Percentiles rank a stretch among this genome's conserved stretches.
phyloP scores from a whole-genome alignment of 1,139 yeast genomes.

The Kurtzmaniella quercitrusa region DNA sequence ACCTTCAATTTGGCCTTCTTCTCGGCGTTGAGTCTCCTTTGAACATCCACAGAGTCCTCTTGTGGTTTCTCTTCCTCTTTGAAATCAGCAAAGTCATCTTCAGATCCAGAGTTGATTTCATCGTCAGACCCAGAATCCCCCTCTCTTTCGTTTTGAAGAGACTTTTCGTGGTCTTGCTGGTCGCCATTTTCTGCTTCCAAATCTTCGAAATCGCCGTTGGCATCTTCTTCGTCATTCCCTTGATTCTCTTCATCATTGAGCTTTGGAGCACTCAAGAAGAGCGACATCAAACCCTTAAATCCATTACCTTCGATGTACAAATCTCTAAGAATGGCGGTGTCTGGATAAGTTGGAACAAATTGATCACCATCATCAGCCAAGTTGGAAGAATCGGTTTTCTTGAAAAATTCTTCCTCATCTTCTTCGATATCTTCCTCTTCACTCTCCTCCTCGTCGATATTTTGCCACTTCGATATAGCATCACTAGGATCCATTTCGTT shows the following conservation, averaged over 20 bases:
- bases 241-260: constrained; percentile 34
- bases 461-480: constrained; percentile 72
- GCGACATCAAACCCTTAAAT: constrained; percentile 44
- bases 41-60: constrained; percentile 56
- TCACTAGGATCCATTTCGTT: constrained; percentile 72
- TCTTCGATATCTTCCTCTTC: constrained; percentile 46
- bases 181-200: constrained; percentile 48
- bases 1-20: constrained; percentile 83
- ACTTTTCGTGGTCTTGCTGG: constrained; percentile 11
- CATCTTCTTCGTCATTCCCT: constrained; percentile 27
- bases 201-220: constrained; percentile 66
- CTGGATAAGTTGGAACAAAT: constrained; percentile 35
- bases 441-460: constrained; percentile 39
- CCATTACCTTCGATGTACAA: constrained; percentile 55
- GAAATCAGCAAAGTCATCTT: constrained; percentile 54
- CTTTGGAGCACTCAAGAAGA: constrained; percentile 70
- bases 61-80: constrained; percentile 46
- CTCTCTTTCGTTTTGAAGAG: constrained; percentile 1
- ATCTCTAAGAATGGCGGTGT: constrained; percentile 45
- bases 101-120: constrained; percentile 28
- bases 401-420: constrained; percentile 60
- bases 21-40: constrained; percentile 76
- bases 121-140: constrained; percentile 19
- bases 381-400: constrained; percentile 36
- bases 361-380: constrained; percentile 30